Percentiles rank a stretch among this genome's conserved stretches.
Conservation (phyloP, 2,329 filamentous ascomycete genomes). For the Beauveria australis region DNA sequence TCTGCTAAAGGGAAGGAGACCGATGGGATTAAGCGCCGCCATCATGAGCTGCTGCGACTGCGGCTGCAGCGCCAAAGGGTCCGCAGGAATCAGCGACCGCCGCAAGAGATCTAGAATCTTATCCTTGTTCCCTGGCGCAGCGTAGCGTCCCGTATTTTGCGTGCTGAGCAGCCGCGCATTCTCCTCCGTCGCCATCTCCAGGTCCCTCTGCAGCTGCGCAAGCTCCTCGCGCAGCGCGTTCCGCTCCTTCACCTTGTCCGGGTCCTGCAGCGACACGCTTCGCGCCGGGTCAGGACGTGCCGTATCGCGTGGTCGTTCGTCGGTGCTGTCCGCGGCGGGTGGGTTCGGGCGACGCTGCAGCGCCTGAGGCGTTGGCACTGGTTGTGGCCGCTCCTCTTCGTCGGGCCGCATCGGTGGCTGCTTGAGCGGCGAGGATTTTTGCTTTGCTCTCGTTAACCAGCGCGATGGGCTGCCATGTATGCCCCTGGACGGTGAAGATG, state of each 20-base stretch:
- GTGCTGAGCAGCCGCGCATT: slow-evolving; percentile 43
- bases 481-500: slow-evolving; percentile 47
- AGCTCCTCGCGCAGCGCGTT: slow-evolving; percentile 49
- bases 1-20: slow-evolving; percentile 43
- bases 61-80: slow-evolving; percentile 19
- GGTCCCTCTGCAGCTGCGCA: slow-evolving; percentile 46
- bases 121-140: slow-evolving; percentile 26
- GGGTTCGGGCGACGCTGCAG: slow-evolving; percentile 6
- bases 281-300: slow-evolving; percentile 30
- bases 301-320: neutral
- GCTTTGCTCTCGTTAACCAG: slow-evolving; percentile 25
- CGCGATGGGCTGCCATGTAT: slow-evolving; percentile 53
- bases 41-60: slow-evolving; percentile 36
- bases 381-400: neutral
- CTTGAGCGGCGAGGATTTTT: slow-evolving; percentile 44
- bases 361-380: slow-evolving; percentile 2
- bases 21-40: slow-evolving; percentile 41
- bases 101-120: slow-evolving; percentile 33
- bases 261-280: slow-evolving; percentile 31
- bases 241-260: slow-evolving; percentile 43
- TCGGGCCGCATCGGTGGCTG: slow-evolving; percentile 25
- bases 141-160: slow-evolving; percentile 30
- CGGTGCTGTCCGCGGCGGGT: neutral
- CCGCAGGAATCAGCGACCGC: slow-evolving; percentile 30
- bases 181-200: slow-evolving; percentile 48